phyloP scores from a whole-genome alignment of 1,139 yeast species.

The Kodamaea derodonti region DNA sequence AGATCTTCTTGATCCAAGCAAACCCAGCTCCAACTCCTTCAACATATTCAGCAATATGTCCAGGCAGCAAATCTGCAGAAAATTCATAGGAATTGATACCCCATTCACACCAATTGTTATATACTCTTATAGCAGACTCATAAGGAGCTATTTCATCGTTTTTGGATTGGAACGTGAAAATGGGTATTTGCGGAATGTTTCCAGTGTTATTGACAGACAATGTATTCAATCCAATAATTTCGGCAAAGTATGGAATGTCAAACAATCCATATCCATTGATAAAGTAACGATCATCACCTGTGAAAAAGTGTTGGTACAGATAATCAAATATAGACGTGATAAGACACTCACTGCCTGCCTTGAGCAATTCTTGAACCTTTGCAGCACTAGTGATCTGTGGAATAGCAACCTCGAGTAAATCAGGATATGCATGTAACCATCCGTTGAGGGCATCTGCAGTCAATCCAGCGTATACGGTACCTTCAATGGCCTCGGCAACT shows the following conservation, averaged over 20 bases:
- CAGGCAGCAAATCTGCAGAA: constrained; percentile 6
- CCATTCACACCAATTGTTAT: constrained; percentile 28
- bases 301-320: constrained; percentile 13
- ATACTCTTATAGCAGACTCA: constrained; percentile 19
- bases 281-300: constrained; percentile 14
- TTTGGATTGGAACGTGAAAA: constrained; percentile 32
- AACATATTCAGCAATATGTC: constrained; percentile 11
- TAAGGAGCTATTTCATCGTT: constrained; percentile 29
- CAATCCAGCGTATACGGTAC: constrained; percentile 22
- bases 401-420: neutral
- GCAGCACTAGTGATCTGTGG: neutral
- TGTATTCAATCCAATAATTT: constrained; percentile 13
- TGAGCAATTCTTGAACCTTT: neutral
- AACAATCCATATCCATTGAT: constrained; percentile 17
- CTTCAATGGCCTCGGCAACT: constrained; percentile 17
- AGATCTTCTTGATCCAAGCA: constrained; percentile 14
- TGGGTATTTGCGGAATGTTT: constrained; percentile 26
- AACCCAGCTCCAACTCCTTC: constrained; percentile 17
- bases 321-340: constrained; percentile 6
- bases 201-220: constrained; percentile 20
- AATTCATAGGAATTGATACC: constrained; percentile 13
- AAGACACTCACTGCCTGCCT: constrained; percentile 6
- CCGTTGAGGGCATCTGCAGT: constrained; percentile 23
- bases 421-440: constrained; percentile 24
- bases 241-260: constrained; percentile 9